phyloP scores from a whole-genome alignment of 2,329 filamentous ascomycete species.

The Grosmannia serpens region DNA sequence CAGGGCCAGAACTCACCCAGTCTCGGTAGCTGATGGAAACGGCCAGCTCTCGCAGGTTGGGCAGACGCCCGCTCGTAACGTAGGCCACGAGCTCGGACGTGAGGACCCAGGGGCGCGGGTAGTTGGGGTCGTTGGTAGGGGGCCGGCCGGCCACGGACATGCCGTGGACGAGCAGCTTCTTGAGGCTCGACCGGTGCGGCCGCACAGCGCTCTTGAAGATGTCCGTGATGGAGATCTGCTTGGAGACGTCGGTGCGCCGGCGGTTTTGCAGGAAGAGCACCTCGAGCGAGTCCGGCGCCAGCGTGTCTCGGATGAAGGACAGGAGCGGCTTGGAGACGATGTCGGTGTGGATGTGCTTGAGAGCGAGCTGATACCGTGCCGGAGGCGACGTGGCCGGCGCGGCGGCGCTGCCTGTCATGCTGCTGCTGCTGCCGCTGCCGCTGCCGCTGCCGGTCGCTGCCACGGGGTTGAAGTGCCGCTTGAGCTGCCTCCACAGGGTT shows the following conservation, averaged over 20 bases:
- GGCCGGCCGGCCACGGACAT: slow-evolving; percentile 34
- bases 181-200: slow-evolving; percentile 59
- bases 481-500: slow-evolving; percentile 61
- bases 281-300: slow-evolving; percentile 71
- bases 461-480: slow-evolving; percentile 45
- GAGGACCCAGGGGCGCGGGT: slow-evolving; percentile 62
- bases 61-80: slow-evolving; percentile 68
- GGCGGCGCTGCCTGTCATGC: slow-evolving; percentile 6
- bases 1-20: slow-evolving; percentile 66
- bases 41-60: slow-evolving; percentile 56
- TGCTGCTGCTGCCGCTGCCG: slow-evolving; percentile 6
- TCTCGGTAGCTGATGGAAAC: slow-evolving; percentile 63
- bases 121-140: slow-evolving; percentile 23
- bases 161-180: slow-evolving; percentile 64
- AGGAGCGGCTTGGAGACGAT: slow-evolving; percentile 57
- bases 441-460: slow-evolving; percentile 13
- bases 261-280: slow-evolving; percentile 65
- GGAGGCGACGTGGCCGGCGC: neutral
- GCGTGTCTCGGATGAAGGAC: slow-evolving; percentile 62
- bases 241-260: slow-evolving; percentile 31
- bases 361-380: slow-evolving; percentile 47
- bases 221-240: slow-evolving; percentile 52
- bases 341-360: slow-evolving; percentile 69
- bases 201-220: slow-evolving; percentile 61
- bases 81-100: slow-evolving; percentile 58